Conservation (phyloP, 208 protist genomes). For the Crithidia expoeki region DNA sequence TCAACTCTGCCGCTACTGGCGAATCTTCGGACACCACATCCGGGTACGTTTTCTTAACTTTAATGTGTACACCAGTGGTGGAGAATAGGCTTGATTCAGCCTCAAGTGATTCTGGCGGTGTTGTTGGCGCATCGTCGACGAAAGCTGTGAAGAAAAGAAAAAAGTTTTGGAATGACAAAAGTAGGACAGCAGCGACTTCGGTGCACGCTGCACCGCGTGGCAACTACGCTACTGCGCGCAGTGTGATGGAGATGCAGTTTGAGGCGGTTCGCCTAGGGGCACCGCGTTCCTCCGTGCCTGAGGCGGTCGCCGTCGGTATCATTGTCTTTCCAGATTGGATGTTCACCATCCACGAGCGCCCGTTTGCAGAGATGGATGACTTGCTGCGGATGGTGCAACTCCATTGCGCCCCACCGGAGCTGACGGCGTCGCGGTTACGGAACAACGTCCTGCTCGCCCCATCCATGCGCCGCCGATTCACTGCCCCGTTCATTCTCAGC, state of each 20-base stretch:
- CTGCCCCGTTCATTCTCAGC: constrained; percentile 70
- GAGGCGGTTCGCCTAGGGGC: constrained; percentile 65
- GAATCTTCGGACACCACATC: constrained; percentile 38
- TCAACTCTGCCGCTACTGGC: constrained; percentile 14
- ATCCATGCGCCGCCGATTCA: constrained; percentile 52
- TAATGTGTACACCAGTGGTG: constrained; percentile 72
- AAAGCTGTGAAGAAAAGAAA: neutral
- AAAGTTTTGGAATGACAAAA: constrained; percentile 8
- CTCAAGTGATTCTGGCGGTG: neutral
- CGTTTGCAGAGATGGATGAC: constrained; percentile 87
- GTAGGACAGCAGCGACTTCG: neutral
- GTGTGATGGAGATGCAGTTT: constrained; percentile 83
- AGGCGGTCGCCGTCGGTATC: constrained; percentile 63
- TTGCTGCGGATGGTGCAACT: constrained; percentile 80
- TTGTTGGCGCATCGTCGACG: neutral
- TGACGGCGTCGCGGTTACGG: neutral
- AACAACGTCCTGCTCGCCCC: constrained; percentile 19
- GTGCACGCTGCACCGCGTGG: neutral
- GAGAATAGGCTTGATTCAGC: constrained; percentile 7
- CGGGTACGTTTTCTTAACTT: constrained; percentile 74
- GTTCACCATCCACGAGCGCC: constrained; percentile 85
- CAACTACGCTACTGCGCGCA: constrained; percentile 19
- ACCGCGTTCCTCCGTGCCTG: constrained; percentile 49
- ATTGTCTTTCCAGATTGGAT: constrained; percentile 86
- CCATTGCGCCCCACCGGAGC: constrained; percentile 55